Evolutionary conservation across 2,329 filamentous ascomycete species (phyloP), one percentile per base, ranked within the genome.

Genomic region (Conoideocrella luteorostrata): DNA sequence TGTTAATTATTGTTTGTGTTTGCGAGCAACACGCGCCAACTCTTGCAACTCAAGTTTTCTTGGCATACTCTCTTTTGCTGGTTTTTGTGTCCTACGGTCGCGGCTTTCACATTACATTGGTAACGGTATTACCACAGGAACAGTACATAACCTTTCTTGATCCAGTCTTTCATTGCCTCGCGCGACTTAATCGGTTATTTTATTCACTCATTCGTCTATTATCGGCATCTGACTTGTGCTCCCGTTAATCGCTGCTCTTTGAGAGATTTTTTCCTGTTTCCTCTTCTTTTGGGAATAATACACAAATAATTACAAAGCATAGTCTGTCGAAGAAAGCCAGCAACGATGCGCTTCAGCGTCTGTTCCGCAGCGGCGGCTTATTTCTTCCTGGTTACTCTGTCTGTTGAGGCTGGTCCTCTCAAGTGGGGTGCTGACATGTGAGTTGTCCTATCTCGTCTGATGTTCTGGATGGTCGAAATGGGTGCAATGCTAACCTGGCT

Each of bases 361-460:
- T 49, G 46, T 30, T 39, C 56, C 15, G 46, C 45, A 18, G 46
- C 54, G 24, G 57, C 47, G 47, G 41, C 62, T 5, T 56, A 45
- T 50, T 32, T 61, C 43, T 51, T 64, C 46, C 46, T 59, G 41
- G 44, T 52, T 52, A 49, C 52, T 17, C 55, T 58, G 48, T 57
- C 48, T 44, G 52, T 52, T 20, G 52, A 60, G 59, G 63, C 63
- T 51, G 63, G 62, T 51, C 66, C 60, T 58, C 51, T 62, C 24
- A 54, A 53, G 42, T 56, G 61, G 59, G 57, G 54, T 50, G 51
- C 52, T 50, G 58, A 50, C 50, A 46, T 58, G 62, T 65, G 49
- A 41, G 59, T 51, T 30, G 24, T 11, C n/a, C 21, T 4, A 20
- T 9, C 20, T 17, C n/a, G 2, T 4, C 15, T 5, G 2, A 15